Conservation (phyloP, 495 filamentous ascomycete genomes). For the Penicillium canariense region DNA sequence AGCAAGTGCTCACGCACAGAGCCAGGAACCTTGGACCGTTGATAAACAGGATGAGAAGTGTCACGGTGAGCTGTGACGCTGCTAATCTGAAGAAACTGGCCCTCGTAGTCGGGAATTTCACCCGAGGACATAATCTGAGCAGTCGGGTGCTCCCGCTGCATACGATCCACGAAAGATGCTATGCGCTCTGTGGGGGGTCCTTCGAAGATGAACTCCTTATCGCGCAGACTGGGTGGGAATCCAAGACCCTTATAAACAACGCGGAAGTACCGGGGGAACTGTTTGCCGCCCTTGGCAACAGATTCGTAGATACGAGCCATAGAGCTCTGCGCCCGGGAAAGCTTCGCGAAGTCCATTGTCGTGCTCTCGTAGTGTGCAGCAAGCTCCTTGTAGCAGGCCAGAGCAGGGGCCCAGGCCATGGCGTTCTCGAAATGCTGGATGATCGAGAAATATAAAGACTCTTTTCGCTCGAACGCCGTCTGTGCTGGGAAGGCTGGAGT, state of each 20-base stretch:
- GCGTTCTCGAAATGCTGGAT: conserved; percentile 94
- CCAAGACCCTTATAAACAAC: conserved; percentile 90
- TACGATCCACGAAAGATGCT: conserved; percentile 81
- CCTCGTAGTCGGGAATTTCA: conserved; percentile 79
- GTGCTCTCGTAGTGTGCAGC: conserved; percentile 84
- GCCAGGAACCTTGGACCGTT: conserved; percentile 77
- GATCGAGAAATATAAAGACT: conserved; percentile 87
- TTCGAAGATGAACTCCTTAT: conserved; percentile 94
- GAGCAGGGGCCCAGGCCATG: conserved; percentile 84
- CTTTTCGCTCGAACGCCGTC: conserved; percentile 88
- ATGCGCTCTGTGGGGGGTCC: conserved; percentile 72
- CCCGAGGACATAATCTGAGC: conserved; percentile 76
- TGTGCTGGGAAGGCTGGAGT: conserved; percentile 81
- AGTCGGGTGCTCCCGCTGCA: conserved; percentile 86
- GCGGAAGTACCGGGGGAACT: conserved; percentile 84
- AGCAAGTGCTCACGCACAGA: conserved; percentile 83
- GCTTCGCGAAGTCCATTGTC: conserved; percentile 86
- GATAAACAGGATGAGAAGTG: conserved; percentile 80
- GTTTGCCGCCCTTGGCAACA: conserved; percentile 73
- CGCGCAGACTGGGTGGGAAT: conserved; percentile 74
- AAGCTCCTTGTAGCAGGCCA: conserved; percentile 90
- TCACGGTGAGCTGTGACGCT: conserved; percentile 79
- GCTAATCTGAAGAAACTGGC: conserved; percentile 86
- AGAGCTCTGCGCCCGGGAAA: conserved; percentile 81
- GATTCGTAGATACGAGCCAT: conserved; percentile 93